Evolutionary conservation across 2,329 filamentous ascomycete genomes (phyloP).

Genomic region (Ophiostoma pallidulum): DNA sequence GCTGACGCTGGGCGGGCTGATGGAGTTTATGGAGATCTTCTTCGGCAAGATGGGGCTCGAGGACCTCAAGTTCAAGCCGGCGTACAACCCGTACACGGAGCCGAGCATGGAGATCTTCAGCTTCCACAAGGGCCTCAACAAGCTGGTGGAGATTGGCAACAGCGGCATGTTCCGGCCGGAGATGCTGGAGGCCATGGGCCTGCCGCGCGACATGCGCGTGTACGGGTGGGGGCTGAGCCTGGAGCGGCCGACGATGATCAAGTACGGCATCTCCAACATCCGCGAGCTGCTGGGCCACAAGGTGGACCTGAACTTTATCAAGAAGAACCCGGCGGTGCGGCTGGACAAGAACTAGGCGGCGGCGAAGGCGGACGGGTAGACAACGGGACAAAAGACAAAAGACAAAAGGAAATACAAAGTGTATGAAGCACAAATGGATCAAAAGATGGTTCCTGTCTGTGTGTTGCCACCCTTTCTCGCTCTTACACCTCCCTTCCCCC

Average conservation of each 20-base stretch:
- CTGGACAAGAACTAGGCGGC: conserved; percentile 64
- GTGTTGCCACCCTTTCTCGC: too few relatives aligned
- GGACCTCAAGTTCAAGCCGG: conserved; percentile 86
- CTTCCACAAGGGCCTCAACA: conserved; percentile 78
- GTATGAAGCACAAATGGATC: background rate
- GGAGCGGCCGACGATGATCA: conserved; percentile 97
- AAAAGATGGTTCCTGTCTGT: too few relatives aligned
- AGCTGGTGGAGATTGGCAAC: conserved; percentile 96
- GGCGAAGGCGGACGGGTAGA: background rate
- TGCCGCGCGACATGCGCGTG: conserved; percentile 75
- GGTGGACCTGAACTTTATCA: conserved; percentile 87
- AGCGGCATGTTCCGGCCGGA: conserved; percentile 98
- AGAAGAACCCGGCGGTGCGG: conserved; percentile 82
- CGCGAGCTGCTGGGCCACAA: conserved; percentile 89
- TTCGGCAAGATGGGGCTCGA: conserved; percentile 91
- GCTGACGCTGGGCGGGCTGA: conserved; percentile 82
- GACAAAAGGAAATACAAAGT: background rate
- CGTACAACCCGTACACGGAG: conserved; percentile 88
- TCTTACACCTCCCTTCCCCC: too few relatives aligned
- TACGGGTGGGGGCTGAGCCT: conserved; percentile 90
- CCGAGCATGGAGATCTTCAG: conserved; percentile 98
- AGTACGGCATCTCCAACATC: conserved; percentile 83
- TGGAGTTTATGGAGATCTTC: conserved; percentile 53
- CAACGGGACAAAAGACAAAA: background rate
- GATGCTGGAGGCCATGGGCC: conserved; percentile 90